Base-by-base conservation (phyloP, 2,329 filamentous ascomycete genomes). In the Nannizziopsis arthrosporioides region DNA sequence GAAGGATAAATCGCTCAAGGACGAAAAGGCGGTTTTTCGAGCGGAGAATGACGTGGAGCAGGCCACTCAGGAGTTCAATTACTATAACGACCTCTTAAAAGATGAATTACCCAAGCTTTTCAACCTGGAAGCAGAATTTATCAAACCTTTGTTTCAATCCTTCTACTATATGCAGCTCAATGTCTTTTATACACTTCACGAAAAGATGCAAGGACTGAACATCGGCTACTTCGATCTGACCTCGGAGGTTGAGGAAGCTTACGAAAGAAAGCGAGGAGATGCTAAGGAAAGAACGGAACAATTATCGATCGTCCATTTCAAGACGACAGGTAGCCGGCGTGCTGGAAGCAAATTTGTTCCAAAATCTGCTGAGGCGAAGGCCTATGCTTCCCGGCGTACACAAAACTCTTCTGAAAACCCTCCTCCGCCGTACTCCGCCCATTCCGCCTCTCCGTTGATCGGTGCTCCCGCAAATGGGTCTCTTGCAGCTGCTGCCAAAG, bases 141-240 rank as follows among this genome's bases (percentile, higher is more conserved):
- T 98, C 66, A 82, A 86, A 57, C 92, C 92, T 2, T 78, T 98
- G 6, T 98, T 98, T 75, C 92, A 96, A 66, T 94, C 86, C 8
- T 98, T 98, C 72, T 98, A 98, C 71, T 98, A 96, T 73, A 98
- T 98, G 92, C 92, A 98, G 68, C 78, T 98, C 55, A 98, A 98
- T 67, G 86, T 98, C 55, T 98, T 96, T 67, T 98, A 98, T 69
- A 98, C 92, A 1, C 75, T 98, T 47, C 92, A 98, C 65, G 90
- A 96, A 68, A 87, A 83, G 69, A 98, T 98, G 92, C 92, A 98
- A 70, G 81, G 77, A 56, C 88, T 93, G 65, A 89, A 96, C 61
- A 98, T 98, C 62, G 88, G 88, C 53, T 98, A 98, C 70, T 98
- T 98, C 67, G 85, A 98, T 65, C 76, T 98, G 44, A 85, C 84